Conservation (phyloP, 768 basidiomycete genomes). For the Boletus pseudo-olivaceus region DNA sequence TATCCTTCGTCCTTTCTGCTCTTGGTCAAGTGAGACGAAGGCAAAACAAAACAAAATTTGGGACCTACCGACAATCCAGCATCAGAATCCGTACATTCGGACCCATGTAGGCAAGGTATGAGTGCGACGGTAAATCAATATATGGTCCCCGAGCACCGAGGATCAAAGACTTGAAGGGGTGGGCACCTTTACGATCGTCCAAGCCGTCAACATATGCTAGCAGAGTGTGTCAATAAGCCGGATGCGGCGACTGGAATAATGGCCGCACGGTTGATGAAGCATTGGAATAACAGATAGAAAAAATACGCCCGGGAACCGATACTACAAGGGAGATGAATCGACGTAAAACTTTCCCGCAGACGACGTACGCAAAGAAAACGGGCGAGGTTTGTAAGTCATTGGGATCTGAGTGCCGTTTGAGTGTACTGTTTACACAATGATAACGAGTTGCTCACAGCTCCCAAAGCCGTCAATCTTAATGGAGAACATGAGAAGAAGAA, state of each 20-base stretch:
- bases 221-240: not conserved
- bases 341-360: not conserved
- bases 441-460: constrained; percentile 54
- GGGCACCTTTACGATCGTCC: constrained; percentile 54
- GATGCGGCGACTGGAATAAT: not conserved
- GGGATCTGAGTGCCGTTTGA: constrained; percentile 52
- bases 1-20: constrained; percentile 79
- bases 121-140: constrained; percentile 78
- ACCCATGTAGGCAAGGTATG: constrained; percentile 75
- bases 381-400: constrained; percentile 73
- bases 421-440: not conserved
- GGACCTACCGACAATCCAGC: constrained; percentile 73
- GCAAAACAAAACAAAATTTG: not conserved
- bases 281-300: constrained; percentile 92
- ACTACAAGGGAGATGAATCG: constrained; percentile 32
- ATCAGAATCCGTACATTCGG: constrained; percentile 72
- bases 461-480: constrained; percentile 76
- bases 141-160: constrained; percentile 76
- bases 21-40: constrained; percentile 37
- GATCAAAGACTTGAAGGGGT: constrained; percentile 68
- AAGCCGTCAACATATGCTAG: constrained; percentile 58
- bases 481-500: not conserved
- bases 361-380: constrained; percentile 62
- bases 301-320: constrained; percentile 88
- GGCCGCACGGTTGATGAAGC: constrained; percentile 71